Base-by-base conservation (phyloP, 129 eudicot genomes). In the Flaveria brownii region DNA sequence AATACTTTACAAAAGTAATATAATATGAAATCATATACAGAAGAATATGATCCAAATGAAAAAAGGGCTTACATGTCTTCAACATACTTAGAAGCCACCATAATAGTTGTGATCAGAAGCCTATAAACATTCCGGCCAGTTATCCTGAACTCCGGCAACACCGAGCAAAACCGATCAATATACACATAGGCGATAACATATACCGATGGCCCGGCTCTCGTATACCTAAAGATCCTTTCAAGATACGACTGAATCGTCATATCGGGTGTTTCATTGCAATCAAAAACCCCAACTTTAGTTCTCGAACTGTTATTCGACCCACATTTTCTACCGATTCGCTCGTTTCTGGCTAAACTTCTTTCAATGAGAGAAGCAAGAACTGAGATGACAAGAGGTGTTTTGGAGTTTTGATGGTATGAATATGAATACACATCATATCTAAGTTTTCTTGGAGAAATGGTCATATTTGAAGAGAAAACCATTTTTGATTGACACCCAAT, bases 31-130 rank as follows among this genome's bases (percentile, higher is more conserved):
- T 33, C 5, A 22, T 25, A 9, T 2, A 56, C 1, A 60, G 28
- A 60, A 0, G 67, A 60, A 60, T 60, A 60, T 25, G 41, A 25
- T 60, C 33, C 15, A 25, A 46, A 47, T 49, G 30, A 33, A 41
- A 9, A 33, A 57, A 65, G 18, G 64, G 81, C 96, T 90, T 79
- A 92, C 98, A 84, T 90, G 86, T 92, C 98, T 83, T 92, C 98
- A 12, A 88, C 98, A 81, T 90, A 92, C 82, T 92, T 92, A 30
- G 98, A 92, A 25, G 98, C 92, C 66, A 92, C 96, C 94, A 92
- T 88, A 71, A 92, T 88, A 18, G 98, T 90, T 2, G 98, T 92
- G 60, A 92, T 88, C 59, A 92, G 88, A 78, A 92, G 85, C 80
- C 98, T 75, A 73, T 92, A 95, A n/a, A 92, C 98, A 90, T 92